Base-by-base conservation (phyloP, 2,329 filamentous ascomycete genomes). In the Cephalotrichum gorgonifer region DNA sequence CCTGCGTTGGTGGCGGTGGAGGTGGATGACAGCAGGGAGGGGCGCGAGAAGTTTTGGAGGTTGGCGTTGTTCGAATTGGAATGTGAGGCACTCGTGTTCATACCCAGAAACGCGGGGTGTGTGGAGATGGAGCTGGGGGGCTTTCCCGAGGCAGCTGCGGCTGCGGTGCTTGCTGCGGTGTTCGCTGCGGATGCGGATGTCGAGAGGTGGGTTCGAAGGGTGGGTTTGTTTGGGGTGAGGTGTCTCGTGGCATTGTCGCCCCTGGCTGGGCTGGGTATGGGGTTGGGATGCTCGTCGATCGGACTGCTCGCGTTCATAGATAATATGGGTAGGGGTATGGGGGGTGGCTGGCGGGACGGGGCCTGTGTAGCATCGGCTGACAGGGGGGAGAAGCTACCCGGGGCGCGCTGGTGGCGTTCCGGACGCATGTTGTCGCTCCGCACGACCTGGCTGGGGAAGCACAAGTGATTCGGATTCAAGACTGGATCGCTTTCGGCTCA, bases 21-120 rank as follows among this genome's bases (percentile, higher is more conserved):
- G 15, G 30, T 4, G 5, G 30, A 15, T 15, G 30, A 33, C 30
- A 15, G 30, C 8, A 17, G 6, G 61, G 64, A 6, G 65, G 78
- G 77, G 15, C 79, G 72, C 23, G 78, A 80, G 65, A 78, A 82
- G 68, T 78, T 80, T 52, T 76, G 75, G 22, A 71, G 70, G 53
- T 65, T 74, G 51, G 63, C 61, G 52, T 62, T 67, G 63, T 72
- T 78, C 49, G 67, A 64, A 61, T 71, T 77, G 54, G 65, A 57
- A 52, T 71, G 70, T 14, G 67, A 63, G 6, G 70, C 66, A n/a
- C n/a, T n/a, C n/a, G n/a, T n/a, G n/a, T n/a, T n/a, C n/a, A n/a
- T n/a, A n/a, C n/a, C n/a, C n/a, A n/a, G 54, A 77, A 74, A 58
- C 67, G 69, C 50, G 69, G 57, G 33, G 33, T 3, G 15, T 14